These are phyloP conservation scores for Jackrogersella minutella DNA, from an alignment of 495 filamentous ascomycete genomes.

Conservation along the genomic window DNA sequence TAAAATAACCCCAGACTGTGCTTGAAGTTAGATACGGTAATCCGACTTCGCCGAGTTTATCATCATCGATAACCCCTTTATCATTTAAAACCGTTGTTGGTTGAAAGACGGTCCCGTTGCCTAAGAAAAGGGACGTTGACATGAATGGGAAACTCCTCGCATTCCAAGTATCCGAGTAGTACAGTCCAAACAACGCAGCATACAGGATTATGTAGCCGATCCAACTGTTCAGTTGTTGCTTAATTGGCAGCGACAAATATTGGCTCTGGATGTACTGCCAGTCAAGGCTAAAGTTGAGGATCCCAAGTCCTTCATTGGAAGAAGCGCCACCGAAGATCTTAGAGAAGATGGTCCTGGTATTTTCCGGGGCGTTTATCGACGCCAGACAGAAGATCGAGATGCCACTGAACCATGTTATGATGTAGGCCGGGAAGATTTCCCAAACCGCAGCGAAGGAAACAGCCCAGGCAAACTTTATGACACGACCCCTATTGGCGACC, in stretches of 20 bases:
- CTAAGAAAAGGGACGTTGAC: conserved; percentile 38
- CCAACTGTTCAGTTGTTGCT: conserved; percentile 50
- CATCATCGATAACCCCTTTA: conserved; percentile 12
- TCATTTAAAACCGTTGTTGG: conserved; percentile 25
- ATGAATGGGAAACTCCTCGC: conserved; percentile 61
- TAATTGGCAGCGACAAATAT: conserved; percentile 43
- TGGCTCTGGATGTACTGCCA: conserved; percentile 62
- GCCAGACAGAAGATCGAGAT: conserved; percentile 67
- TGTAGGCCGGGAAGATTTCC: conserved; percentile 65
- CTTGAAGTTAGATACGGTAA: conserved; percentile 22
- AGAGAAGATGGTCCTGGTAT: conserved; percentile 57
- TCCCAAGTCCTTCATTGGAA: conserved; percentile 60
- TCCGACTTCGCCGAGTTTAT: conserved; percentile 17
- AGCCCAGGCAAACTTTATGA: conserved; percentile 53
- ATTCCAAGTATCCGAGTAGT: conserved; percentile 62
- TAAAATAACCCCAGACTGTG: conserved; percentile 31
- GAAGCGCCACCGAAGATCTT: conserved; percentile 64
- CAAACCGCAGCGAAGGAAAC: conserved; percentile 55
- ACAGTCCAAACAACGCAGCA: conserved; percentile 50
- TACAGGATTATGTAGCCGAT: conserved; percentile 57
- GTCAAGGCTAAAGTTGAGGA: conserved; percentile 60
- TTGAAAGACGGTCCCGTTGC: conserved; percentile 19
- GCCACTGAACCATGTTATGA: conserved; percentile 61
- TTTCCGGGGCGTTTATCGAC: conserved; percentile 47
- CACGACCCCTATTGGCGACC: conserved; percentile 46